Evolutionary conservation across 345 rosid genomes (phyloP), one percentile per base, ranked within the genome.

Genomic region (Syzygium jambos): DNA sequence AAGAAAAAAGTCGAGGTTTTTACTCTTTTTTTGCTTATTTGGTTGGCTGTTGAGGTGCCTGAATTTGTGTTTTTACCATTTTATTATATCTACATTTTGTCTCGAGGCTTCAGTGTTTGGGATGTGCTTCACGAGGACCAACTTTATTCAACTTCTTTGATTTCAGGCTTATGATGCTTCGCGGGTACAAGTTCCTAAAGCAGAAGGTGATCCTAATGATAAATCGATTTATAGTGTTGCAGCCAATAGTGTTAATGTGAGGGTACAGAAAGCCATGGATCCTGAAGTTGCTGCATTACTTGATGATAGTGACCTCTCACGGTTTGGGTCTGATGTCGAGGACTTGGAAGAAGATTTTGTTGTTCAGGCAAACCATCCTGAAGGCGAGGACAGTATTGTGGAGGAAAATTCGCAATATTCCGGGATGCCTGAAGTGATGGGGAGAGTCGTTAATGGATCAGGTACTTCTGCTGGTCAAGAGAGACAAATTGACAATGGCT

Each of bases 281-380:
- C 98, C 98, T 89, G 98, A 96, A 89, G 96, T 98, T 52, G 95
- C 92, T 84, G 98, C 96, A 2, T 88, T 94, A 91, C 98, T 98
- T 68, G 98, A 96, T 73, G 96, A 94, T 63, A 92, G 94, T 89
- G 98, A 98, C 89, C 90, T 88, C 22, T 98, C 96, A 5, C 93
- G 96, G 88, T 94, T 96, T 92, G 98, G 94, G 68, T 98, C 99
- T 7, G 99, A 95, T 90, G 91, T 90, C 57, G 99, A 94, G 90
- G 96, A 95, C 86, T 88, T 96, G 97, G 99, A 96, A 65, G 99
- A 95, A 91, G 98, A 98, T 91, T 98, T 98, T 85, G 91, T 96
- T 38, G 82, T 98, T 51, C 93, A 86, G 88, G 98, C 96, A 5
- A 98, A 95, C 92, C 85, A 88, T 86, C 88, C 93, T 6, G 94